Evolutionary conservation across 192 early-diverging fungal species (phyloP).

Genomic region (Coemansia sp.): DNA sequence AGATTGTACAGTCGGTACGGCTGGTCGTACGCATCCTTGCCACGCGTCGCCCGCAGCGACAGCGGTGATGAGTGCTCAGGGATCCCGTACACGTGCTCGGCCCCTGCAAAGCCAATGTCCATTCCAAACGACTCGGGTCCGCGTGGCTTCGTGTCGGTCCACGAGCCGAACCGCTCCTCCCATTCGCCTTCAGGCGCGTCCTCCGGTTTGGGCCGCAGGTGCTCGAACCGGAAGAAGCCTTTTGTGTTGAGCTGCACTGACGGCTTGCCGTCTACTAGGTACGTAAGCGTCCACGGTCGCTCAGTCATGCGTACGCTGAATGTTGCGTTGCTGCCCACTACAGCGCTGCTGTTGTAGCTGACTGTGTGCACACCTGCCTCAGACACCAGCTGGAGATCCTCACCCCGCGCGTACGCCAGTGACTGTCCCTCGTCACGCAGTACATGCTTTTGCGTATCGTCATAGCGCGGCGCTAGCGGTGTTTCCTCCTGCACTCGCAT

Average conservation of each 20-base stretch:
- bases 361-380: conserved; percentile 23
- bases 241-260: conserved; percentile 79
- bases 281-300: conserved; percentile 45
- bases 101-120: conserved; percentile 87
- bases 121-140: conserved; percentile 93
- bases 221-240: conserved; percentile 84
- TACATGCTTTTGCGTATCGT: conserved; percentile 59
- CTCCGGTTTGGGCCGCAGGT: conserved; percentile 49
- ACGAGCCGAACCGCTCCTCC: conserved; percentile 87
- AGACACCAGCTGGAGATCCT: conserved; percentile 22
- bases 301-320: conserved; percentile 45
- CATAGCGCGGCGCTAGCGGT: conserved; percentile 72
- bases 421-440: conserved; percentile 48
- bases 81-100: conserved; percentile 89
- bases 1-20: conserved; percentile 97
- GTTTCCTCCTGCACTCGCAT: conserved; percentile 64
- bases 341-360: conserved; percentile 15
- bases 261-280: conserved; percentile 29
- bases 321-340: not conserved
- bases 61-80: conserved; percentile 90
- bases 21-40: conserved; percentile 74
- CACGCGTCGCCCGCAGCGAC: conserved; percentile 85
- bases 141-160: conserved; percentile 90
- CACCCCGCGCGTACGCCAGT: conserved; percentile 26
- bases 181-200: conserved; percentile 63